Base-by-base conservation (phyloP, 2,329 filamentous ascomycete species). In the Aspergillus viridinutans region DNA sequence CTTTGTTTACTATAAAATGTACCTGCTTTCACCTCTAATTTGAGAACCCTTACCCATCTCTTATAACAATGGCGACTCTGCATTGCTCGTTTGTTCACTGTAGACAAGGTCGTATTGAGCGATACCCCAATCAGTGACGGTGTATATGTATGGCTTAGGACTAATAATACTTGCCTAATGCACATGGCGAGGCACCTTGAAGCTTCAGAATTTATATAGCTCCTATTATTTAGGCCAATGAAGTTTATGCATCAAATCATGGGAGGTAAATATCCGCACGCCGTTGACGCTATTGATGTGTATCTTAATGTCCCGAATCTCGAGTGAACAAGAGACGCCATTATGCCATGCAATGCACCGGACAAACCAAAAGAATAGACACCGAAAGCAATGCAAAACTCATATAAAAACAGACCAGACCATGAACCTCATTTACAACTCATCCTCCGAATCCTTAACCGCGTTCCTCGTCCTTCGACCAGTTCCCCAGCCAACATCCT, bases 401-500 rank as follows among this genome's bases (percentile, higher is more conserved):
- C 21, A 45, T 45, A 45, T 45, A 45, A 45, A 20, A 21, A 9
- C 21, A 23, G 21, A 43, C 6, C 8, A 45, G 42, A 23, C 23
- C 42, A 23, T 45, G 17, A 45, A 45, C 20, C 20, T 14, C 23
- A 25, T 47, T 25, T 47, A 47, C 43, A 47, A 14, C 12, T 56
- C 57, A 38, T 61, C 56, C 56, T 66, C 64, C 17, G 64, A 56
- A 25, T 52, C 50, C 53, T 66, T 71, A 26, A 61, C 55, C 42
- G 67, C 64, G 28, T 71, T 68, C 54, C 72, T 69, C 8, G 73
- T 76, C 50, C 72, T 69, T 52, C 73, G 65, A 26, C 71, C 67
- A 59, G 65, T 65, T 1, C 67, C 69, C 72, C 72, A 73, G 14
- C 71, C 69, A 23, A 62, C 54, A 58, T 69, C 61, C 55, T 73